Conservation (phyloP, 768 basidiomycete genomes). For the Suillus americanus region DNA sequence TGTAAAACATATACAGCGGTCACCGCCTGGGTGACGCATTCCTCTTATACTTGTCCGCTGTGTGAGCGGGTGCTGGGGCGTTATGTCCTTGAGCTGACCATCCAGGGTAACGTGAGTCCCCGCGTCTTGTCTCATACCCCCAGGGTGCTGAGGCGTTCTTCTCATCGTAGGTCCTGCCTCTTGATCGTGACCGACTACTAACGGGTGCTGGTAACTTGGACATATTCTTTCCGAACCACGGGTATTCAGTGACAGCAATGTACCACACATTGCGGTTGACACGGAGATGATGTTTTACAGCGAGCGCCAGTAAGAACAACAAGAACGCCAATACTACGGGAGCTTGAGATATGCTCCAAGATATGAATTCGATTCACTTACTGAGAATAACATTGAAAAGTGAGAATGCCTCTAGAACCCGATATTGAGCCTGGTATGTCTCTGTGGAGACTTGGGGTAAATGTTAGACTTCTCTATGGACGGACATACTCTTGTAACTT, state of each 20-base stretch:
- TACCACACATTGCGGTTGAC: conserved; percentile 62
- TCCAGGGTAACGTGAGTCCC: conserved; percentile 20
- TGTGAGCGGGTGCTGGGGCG: conserved; percentile 28
- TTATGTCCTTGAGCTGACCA: conserved; percentile 21
- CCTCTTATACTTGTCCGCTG: conserved; percentile 37
- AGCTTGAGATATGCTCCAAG: conserved; percentile 10
- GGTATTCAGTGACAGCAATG: conserved; percentile 65
- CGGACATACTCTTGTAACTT: conserved; percentile 31
- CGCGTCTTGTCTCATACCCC: conserved; percentile 17
- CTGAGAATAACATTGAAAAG: conserved; percentile 74
- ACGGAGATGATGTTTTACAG: conserved; percentile 41
- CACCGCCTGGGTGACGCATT: conserved; percentile 47
- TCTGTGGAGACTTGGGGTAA: conserved; percentile 67
- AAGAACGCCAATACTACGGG: conserved; percentile 50
- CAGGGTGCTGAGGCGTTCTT: conserved; percentile 27
- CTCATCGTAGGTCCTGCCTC: conserved; percentile 32
- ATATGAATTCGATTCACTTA: conserved; percentile 33
- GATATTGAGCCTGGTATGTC: conserved; percentile 87
- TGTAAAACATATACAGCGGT: conserved; percentile 18
- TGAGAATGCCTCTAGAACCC: conserved; percentile 77
- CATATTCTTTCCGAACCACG: conserved; percentile 60
- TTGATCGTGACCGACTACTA: conserved; percentile 33
- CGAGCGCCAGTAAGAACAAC: conserved; percentile 43
- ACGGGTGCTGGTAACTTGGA: conserved; percentile 44
- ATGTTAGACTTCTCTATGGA: background rate